Base-by-base conservation (phyloP, 2,329 filamentous ascomycete genomes). In the Neonectria magnoliae region DNA sequence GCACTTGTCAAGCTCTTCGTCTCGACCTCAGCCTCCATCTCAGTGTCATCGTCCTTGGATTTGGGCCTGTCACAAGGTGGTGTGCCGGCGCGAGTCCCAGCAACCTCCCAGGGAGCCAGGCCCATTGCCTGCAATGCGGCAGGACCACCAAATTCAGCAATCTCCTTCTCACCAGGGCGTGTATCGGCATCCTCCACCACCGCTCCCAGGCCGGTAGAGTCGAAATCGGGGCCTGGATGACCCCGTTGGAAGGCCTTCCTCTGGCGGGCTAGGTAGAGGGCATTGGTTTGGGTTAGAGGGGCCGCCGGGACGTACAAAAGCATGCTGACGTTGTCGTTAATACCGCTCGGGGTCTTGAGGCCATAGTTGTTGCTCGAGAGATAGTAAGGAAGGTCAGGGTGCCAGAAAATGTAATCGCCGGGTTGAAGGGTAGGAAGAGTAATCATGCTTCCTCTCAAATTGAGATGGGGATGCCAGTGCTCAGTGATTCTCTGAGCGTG, bases 351-450 rank as follows among this genome's bases (percentile, higher is more conserved):
- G 18, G 78, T 73, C 64, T 74, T 71, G 29, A 77, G 64, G 51
- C 71, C 71, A 47, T 71, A 62, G 73, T 78, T 69, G 52, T 77
- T 81, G 50, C 77, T 82, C 61, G 81, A 82, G 72, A 88, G 85
- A 69, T 85, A 84, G 74, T 87, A 88, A 8, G 85, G 82, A 65
- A 87, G 81, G 68, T 88, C 85, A 22, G 85, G 85, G 70, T 88
- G 85, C 85, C 85, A 88, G 68, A 88, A 77, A 65, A 88, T 85
- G 72, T 88, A 88, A 78, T 87, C 85, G 70, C 85, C 85, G 0
- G 84, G 81, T 65, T 84, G 83, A 47, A 88, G 75, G 10, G 83
- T 84, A 4, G 85, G 85, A 51, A 87, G 81, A n/a, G 85, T 84
- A 62, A 87, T 81, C 66, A 88, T 82, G 66, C 83, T 87, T 60